Evolutionary conservation across 176 grass and related monocot genomes (phyloP), one percentile per base, ranked within the genome.

Genomic region (Guadua angustifolia): DNA sequence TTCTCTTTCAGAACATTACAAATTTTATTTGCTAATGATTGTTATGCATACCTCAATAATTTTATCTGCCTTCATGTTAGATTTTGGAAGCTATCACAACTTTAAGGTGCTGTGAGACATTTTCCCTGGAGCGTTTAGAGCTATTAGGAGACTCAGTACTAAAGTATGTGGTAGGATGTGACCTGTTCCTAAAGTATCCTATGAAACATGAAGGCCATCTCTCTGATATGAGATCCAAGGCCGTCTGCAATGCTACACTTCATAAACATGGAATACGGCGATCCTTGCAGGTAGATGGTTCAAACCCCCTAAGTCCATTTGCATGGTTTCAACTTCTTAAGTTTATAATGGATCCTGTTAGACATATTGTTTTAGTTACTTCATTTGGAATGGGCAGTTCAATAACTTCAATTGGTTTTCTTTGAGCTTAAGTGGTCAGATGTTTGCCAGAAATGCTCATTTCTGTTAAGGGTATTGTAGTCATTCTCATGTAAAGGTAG

Each of bases 71-170:
- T 71, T 86, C 65, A 78, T 79, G 71, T 26, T 81, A 98, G 95
- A 95, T 98, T 84, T 90, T 98, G 95, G 95, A 98, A 91, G 92
- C 92, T 81, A 90, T 98, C 69, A 89, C 95, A 45, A 93, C 90
- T 82, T 84, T 84, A 80, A 75, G 92, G 87, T 92, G 92, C 59
- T 91, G 84, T 44, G 95, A 98, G 79, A 92, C 92, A 66, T 98
- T 95, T 82, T 98, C 90, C 55, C 58, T 98, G 50, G 95, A 98
- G 87, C 90, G 95, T 60, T 75, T 98, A 22, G 95, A 98, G 75
- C 65, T 98, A 61, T 86, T 98, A 78, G 92, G 95, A 32, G 95
- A 98, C 76, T 98, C 95, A 3, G 89, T 98, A 61, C 80, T 95
- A 63, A 94, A 98, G 84, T 98, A 98, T 88, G 89, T 88, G 62